Evolutionary conservation across 1,139 yeast species (phyloP), one percentile per base, ranked within the genome.

Genomic region (Taphrina confusa): DNA sequence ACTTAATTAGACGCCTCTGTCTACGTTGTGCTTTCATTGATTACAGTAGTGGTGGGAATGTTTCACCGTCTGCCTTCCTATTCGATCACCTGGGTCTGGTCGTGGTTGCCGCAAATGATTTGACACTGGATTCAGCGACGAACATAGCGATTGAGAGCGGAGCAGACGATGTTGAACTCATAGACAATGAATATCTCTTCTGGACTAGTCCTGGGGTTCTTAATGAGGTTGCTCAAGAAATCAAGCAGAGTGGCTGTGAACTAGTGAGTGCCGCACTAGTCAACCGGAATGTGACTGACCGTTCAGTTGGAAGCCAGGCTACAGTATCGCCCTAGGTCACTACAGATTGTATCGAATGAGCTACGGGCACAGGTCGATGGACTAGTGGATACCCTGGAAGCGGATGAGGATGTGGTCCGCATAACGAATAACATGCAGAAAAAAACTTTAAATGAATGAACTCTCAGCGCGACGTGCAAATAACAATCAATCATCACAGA

Each of bases 61-160:
- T 87, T 71, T 81, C 94, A 20, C 95, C 96, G 9, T 85, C 95
- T 30, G 74, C 79, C 60, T 91, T 82, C 70, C 78, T 86, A 74
- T 92, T 92, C 74, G 83, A 84, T 58, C 80, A 84, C 64, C 82
- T 82, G 64, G 97, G 98, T 0, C 49, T 83, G 81, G 70, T 78
- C 14, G 40, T 60, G 1, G 57, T 39, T 1, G 58, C 63, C 4
- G 52, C n/a, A 11, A 37, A 33, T 11, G 57, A 46, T 9, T 39
- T 9, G 1, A 16, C 56, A 18, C 77, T 82, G 65, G 96, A 87
- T 67, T 81, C 78, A 14, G 78, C 85, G 1, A 80, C 90, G 68
- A 96, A 89, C 57, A 79, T 77, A 34, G 82, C 89, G 6, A 76
- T 88, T 31, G 97, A 91, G 20, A 70, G 82, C 16, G 97, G 96